Evolutionary conservation across 345 rosid species (phyloP).

Genomic region (Conringia planisiliqua): DNA sequence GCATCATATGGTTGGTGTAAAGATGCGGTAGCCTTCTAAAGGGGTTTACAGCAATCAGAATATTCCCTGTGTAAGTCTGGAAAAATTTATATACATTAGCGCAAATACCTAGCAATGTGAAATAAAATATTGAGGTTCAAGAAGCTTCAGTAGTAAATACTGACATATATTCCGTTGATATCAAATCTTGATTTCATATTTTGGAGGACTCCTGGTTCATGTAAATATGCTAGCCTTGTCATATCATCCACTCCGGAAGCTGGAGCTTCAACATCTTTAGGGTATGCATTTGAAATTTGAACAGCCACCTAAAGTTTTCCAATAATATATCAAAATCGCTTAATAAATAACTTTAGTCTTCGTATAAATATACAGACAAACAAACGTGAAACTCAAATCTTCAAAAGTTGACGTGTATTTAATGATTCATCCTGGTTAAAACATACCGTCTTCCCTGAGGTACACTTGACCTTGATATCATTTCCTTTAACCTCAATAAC

Average conservation of each 20-base stretch:
- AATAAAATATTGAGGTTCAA: not conserved
- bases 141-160: constrained; percentile 26
- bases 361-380: not conserved
- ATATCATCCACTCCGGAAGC: constrained; percentile 96
- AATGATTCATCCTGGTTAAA: not conserved
- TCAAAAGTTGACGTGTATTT: not conserved
- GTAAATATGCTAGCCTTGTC: constrained; percentile 95
- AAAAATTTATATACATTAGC: constrained; percentile 11
- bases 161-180: constrained; percentile 91
- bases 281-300: constrained; percentile 68
- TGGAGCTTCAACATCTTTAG: constrained; percentile 85
- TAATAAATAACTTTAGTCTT: not conserved
- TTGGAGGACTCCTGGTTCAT: constrained; percentile 95
- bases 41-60: constrained; percentile 97
- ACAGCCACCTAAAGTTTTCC: constrained; percentile 49
- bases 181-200: constrained; percentile 92
- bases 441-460: constrained; percentile 83
- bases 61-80: constrained; percentile 94
- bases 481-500: constrained; percentile 63
- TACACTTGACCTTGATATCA: constrained; percentile 75
- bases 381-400: not conserved
- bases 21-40: constrained; percentile 91
- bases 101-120: constrained; percentile 6
- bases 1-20: constrained; percentile 91
- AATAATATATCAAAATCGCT: not conserved